Evolutionary conservation across 495 filamentous ascomycete species (phyloP).

Genomic region (Aspergillus homomorphus): DNA sequence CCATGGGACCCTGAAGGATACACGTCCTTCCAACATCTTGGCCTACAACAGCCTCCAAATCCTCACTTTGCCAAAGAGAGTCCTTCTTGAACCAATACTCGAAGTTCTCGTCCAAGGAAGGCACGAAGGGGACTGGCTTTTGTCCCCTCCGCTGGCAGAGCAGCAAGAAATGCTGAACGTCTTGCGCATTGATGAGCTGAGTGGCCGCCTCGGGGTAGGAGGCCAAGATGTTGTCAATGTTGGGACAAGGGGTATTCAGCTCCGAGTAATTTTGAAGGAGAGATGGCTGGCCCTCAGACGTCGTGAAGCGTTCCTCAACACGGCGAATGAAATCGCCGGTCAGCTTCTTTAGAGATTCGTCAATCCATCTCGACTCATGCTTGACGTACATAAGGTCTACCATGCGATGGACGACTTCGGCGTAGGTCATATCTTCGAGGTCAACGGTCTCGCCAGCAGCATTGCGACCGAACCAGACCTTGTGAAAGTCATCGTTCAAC

Average conservation of each 20-base stretch:
- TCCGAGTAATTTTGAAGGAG: slow-evolving; percentile 82
- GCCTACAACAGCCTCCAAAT: slow-evolving; percentile 89
- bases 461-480: slow-evolving; percentile 97
- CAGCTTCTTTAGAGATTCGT: slow-evolving; percentile 72
- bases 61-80: slow-evolving; percentile 98
- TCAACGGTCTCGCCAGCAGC: slow-evolving; percentile 73
- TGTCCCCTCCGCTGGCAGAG: slow-evolving; percentile 91
- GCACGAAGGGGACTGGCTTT: slow-evolving; percentile 96
- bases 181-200: slow-evolving; percentile 95
- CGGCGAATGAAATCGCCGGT: slow-evolving; percentile 94
- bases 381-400: slow-evolving; percentile 95
- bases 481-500: slow-evolving; percentile 96
- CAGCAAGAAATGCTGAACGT: slow-evolving; percentile 91
- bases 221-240: slow-evolving; percentile 73
- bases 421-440: slow-evolving; percentile 97
- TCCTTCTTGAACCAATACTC: slow-evolving; percentile 99
- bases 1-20: slow-evolving; percentile 94
- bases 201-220: slow-evolving; percentile 80
- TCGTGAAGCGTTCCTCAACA: slow-evolving; percentile 87
- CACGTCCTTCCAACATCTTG: slow-evolving; percentile 94
- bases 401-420: slow-evolving; percentile 88
- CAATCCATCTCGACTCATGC: slow-evolving; percentile 92
- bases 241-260: slow-evolving; percentile 74
- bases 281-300: slow-evolving; percentile 62
- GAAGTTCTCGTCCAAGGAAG: slow-evolving; percentile 87